These are phyloP conservation scores for Fistulina hepatica DNA, from an alignment of 1,284 basidiomycete species.

Conservation along the genomic window DNA sequence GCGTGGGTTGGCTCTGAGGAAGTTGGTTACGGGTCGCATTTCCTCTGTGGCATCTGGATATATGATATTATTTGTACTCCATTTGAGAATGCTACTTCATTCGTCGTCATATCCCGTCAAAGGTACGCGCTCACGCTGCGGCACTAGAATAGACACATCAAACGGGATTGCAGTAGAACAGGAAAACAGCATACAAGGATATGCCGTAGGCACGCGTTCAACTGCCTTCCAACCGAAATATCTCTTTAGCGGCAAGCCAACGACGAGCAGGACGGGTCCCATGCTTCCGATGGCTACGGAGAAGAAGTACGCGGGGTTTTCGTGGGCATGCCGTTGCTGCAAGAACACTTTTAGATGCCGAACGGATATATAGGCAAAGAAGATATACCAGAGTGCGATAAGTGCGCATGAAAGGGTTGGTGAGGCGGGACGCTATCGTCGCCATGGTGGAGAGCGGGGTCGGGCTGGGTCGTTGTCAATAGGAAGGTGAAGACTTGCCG, in stretches of 20 bases:
- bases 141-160: constrained; percentile 16
- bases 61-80: neutral
- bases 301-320: constrained; percentile 88
- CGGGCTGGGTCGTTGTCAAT: no score
- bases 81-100: constrained; percentile 11
- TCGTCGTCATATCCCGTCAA: constrained; percentile 35
- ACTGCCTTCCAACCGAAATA: constrained; percentile 64
- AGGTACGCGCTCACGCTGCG: constrained; percentile 27
- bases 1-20: no score
- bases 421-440: no score
- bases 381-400: no score
- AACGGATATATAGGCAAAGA: no score
- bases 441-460: no score
- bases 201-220: constrained; percentile 73
- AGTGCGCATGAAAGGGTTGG: no score
- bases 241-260: constrained; percentile 72
- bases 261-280: constrained; percentile 70
- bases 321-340: constrained; percentile 75
- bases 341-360: no score
- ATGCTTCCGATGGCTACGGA: constrained; percentile 66
- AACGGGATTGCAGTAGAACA: neutral
- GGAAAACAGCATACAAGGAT: constrained; percentile 61
- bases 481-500: no score
- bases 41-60: no score
- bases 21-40: no score